These are phyloP conservation scores for Trichodelitschia bisporula DNA, from an alignment of 495 filamentous ascomycete genomes.

Conservation along the genomic window DNA sequence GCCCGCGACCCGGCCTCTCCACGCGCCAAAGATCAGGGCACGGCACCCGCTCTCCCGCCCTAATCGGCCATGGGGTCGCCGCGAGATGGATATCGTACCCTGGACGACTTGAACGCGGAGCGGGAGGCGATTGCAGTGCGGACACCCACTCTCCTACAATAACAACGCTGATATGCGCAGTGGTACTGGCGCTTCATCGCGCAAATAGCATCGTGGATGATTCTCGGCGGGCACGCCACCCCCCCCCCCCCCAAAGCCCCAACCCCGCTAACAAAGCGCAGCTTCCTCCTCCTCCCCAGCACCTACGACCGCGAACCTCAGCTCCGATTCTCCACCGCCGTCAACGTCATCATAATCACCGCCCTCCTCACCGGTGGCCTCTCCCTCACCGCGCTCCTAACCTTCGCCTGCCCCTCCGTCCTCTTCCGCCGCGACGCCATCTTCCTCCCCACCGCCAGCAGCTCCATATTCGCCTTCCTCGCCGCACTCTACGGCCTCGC, in stretches of 20 bases:
- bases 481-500: background rate
- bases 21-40: too few relatives aligned
- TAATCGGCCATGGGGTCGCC: too few relatives aligned
- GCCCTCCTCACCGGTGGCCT: slow-evolving; percentile 16
- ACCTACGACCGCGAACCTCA: slow-evolving; percentile 12
- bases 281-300: slow-evolving; percentile 15
- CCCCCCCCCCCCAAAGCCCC: background rate
- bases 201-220: slow-evolving; percentile 1
- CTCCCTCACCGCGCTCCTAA: slow-evolving; percentile 15
- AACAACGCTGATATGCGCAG: background rate
- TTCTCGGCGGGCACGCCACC: background rate
- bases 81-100: too few relatives aligned
- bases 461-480: background rate
- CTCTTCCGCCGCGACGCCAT: background rate
- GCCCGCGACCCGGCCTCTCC: too few relatives aligned
- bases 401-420: slow-evolving; percentile 10
- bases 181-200: slow-evolving; percentile 1
- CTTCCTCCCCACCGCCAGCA: background rate
- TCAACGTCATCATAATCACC: slow-evolving; percentile 13
- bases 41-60: too few relatives aligned
- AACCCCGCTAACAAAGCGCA: background rate
- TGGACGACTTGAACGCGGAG: too few relatives aligned
- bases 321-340: slow-evolving; percentile 11
- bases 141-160: too few relatives aligned
- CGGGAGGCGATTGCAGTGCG: too few relatives aligned